A percentile compares a stretch with the other conserved stretches of the same genome.
Conservation (phyloP, 2,329 filamentous ascomycete genomes). For the Pyrenochaeta sp. region DNA sequence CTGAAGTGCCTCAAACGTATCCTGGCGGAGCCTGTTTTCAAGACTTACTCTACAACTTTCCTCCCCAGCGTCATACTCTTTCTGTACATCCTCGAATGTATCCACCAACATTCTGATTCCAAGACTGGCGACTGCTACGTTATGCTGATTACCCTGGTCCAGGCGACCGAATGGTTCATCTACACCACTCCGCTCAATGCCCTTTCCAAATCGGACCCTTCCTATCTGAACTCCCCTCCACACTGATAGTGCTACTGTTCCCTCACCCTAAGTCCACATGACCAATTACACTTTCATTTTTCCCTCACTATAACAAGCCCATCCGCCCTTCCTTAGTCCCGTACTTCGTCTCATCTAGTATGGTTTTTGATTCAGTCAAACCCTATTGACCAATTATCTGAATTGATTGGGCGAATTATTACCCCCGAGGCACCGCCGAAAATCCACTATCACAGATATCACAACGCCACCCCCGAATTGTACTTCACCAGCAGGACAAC, state of each 20-base stretch:
- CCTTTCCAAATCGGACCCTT: constrained; percentile 3
- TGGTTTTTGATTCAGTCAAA: constrained; percentile 3
- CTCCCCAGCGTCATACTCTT: too few relatives aligned
- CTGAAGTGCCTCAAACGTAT: too few relatives aligned
- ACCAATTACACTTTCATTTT: constrained; percentile 5
- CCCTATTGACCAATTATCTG: constrained; percentile 3
- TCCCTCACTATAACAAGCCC: constrained; percentile 3
- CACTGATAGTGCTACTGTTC: constrained; percentile 4
- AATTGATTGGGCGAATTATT: constrained; percentile 5
- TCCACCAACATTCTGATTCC: constrained; percentile 5
- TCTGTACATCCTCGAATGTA: too few relatives aligned
- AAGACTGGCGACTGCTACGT: constrained; percentile 5
- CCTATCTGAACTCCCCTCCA: constrained; percentile 2
- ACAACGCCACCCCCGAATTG: constrained; percentile 6
- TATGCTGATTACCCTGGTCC: constrained; percentile 5
- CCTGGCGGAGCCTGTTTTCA: too few relatives aligned
- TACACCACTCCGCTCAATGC: constrained; percentile 2
- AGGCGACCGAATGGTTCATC: constrained; percentile 4
- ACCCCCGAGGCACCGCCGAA: constrained; percentile 2
- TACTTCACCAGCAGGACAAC: constrained; percentile 7
- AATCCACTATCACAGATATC: constrained; percentile 8
- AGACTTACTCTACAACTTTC: too few relatives aligned
- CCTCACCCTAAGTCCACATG: constrained; percentile 1
- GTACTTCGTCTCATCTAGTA: constrained; percentile 7
- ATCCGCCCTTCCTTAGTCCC: constrained; percentile 4